Evolutionary conservation across 495 filamentous ascomycete species (phyloP), one percentile per base, ranked within the genome.

Genomic region (Neurospora tetraspora): DNA sequence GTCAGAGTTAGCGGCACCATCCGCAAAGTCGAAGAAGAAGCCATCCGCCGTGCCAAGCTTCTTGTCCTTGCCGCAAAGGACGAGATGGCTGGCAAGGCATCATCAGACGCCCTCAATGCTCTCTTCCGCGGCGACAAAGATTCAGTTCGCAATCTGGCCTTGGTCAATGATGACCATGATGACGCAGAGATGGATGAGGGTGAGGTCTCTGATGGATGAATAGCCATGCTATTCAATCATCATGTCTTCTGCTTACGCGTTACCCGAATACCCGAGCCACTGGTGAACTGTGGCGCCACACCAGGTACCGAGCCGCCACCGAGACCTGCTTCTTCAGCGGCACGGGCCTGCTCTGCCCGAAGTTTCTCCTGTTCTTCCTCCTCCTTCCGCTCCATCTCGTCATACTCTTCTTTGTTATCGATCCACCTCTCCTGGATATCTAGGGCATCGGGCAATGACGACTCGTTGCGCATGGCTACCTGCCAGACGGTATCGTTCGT

Each of bases 371-470:
- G 74, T 42, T 90, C 91, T 77, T 93, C 90, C 83, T 91, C 87
- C 74, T 91, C 85, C 78, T 86, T 86, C 77, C 86, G 80, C 83
- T 99, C 96, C 71, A 86, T 77, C 70, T 92, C 92, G 81, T 99
- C 96, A 78, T 92, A 94, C 74, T 89, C 92, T 14, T 97, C 96
- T 78, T 93, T 94, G 39, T 89, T 83, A 81, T 97, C 94, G 11
- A 99, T 78, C 96, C 96, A 99, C 76, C 96, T 84, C 82, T 99
- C 96, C 81, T 99, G 94, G 74, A 98, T 89, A 82, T 99, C 96
- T 68, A 88, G 83, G 4, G 92, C 88, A 79, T 96, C 93, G 88
- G 94, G 90, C 72, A 88, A 85, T 18, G 91, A 89, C 72, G 90
- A 83, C 37, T 93, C 93, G 73, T 97, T 93, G 27, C 94, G 89